Evolutionary conservation across 495 filamentous ascomycete genomes (phyloP).

Genomic region (Talaromyces trachyspermus): DNA sequence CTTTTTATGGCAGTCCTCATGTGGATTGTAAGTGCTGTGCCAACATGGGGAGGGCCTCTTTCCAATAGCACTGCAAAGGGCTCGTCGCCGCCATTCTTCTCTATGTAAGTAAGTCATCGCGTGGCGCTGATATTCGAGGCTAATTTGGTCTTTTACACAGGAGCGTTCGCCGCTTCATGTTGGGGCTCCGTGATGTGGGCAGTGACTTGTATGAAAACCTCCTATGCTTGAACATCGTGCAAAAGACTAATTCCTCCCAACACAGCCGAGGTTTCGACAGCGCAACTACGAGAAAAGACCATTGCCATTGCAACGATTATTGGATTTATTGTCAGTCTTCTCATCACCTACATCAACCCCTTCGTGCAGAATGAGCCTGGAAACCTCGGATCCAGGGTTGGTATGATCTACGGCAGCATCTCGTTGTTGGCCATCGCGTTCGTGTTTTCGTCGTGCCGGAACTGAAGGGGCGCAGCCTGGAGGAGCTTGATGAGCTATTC

Average conservation of each 20-base stretch:
- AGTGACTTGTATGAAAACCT: too few species aligned
- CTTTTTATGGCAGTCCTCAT: slow-evolving; percentile 13
- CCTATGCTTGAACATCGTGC: too few species aligned
- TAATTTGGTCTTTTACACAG: too few species aligned
- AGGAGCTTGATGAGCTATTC: slow-evolving; percentile 17
- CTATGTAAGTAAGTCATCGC: slow-evolving; percentile 9
- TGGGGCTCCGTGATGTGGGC: slow-evolving; percentile 14
- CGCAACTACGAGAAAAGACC: slow-evolving; percentile 13
- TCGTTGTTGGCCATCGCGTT: slow-evolving; percentile 38
- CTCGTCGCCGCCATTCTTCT: slow-evolving; percentile 8
- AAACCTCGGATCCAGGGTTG: slow-evolving; percentile 8
- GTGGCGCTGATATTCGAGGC: too few species aligned
- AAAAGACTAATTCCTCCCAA: too few species aligned
- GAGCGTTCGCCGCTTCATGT: slow-evolving; percentile 5
- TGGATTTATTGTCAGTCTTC: slow-evolving; percentile 9
- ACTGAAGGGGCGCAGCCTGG: slow-evolving; percentile 41
- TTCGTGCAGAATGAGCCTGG: slow-evolving; percentile 12
- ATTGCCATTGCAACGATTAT: slow-evolving; percentile 8
- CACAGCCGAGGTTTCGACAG: slow-evolving; percentile 6
- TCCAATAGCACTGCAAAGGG: neutral
- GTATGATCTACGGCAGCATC: slow-evolving; percentile 39
- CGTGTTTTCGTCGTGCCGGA: slow-evolving; percentile 41
- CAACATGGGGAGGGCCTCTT: neutral
- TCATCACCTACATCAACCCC: slow-evolving; percentile 16
- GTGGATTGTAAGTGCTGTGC: slow-evolving; percentile 40